Evolutionary conservation across 257 asterid species (phyloP).

Genomic region (Striga asiatica): DNA sequence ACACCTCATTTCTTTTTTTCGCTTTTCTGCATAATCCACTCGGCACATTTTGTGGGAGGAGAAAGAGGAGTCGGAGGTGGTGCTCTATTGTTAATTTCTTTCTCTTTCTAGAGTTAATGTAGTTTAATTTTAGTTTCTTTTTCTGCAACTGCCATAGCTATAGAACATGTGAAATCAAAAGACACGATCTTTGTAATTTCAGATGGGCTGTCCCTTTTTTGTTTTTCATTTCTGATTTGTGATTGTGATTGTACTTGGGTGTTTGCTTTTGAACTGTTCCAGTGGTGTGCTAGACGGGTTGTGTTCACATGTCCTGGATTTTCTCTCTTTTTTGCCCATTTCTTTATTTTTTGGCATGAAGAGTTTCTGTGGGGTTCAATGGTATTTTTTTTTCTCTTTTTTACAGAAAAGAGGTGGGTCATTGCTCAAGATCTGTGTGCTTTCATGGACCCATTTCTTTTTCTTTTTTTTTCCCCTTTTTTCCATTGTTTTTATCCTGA

Average conservation of each 20-base stretch:
- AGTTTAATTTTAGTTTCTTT: conserved; percentile 9
- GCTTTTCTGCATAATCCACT: conserved; percentile 20
- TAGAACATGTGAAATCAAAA: conserved; percentile 25
- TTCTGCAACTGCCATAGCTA: conserved; percentile 21
- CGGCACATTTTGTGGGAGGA: conserved; percentile 18
- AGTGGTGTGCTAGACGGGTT: conserved; percentile 37
- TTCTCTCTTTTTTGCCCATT: background rate
- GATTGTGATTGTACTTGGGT: conserved; percentile 17
- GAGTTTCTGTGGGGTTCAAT: conserved; percentile 39
- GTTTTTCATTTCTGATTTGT: conserved; percentile 11
- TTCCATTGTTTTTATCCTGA: conserved; percentile 26
- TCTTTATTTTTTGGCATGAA: conserved; percentile 12
- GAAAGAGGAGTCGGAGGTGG: conserved; percentile 3
- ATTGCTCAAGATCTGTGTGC: conserved; percentile 59
- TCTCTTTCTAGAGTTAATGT: conserved; percentile 20
- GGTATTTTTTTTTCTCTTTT: conserved; percentile 39
- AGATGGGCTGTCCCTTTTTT: conserved; percentile 13
- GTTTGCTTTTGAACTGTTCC: conserved; percentile 38
- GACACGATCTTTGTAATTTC: conserved; percentile 40
- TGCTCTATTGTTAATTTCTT: background rate
- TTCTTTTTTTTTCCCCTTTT: conserved; percentile 22
- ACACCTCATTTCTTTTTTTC: conserved; percentile 4
- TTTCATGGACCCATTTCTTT: conserved; percentile 37
- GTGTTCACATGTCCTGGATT: conserved; percentile 19
- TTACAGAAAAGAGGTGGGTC: conserved; percentile 46